Evolutionary conservation across 257 asterid genomes (phyloP).

Genomic region (Solanum pennellii): DNA sequence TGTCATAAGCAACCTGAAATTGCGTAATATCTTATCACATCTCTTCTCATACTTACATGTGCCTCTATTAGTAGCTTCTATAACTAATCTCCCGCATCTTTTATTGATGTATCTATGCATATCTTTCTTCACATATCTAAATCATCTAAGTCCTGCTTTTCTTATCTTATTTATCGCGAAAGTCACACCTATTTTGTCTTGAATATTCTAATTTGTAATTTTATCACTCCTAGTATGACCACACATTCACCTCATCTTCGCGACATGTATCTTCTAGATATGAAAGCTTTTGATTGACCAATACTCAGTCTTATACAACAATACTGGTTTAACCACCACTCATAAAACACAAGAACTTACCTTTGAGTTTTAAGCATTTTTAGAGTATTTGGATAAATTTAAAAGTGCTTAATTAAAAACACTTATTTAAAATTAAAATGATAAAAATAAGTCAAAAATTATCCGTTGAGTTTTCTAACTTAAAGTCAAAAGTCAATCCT

Average conservation of each 20-base stretch:
- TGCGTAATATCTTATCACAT: background rate
- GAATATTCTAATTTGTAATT: too few relatives aligned
- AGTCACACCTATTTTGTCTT: background rate
- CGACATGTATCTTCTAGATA: too few relatives aligned
- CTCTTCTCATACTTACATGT: too few relatives aligned
- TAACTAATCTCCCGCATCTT: background rate
- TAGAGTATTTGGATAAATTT: too few relatives aligned
- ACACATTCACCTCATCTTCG: too few relatives aligned
- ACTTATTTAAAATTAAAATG: background rate
- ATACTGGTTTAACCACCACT: background rate
- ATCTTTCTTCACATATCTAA: background rate
- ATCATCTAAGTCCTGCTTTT: background rate
- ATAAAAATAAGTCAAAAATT: too few relatives aligned
- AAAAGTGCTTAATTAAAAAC: background rate
- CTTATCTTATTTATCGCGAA: too few relatives aligned
- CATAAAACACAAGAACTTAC: background rate
- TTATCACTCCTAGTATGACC: too few relatives aligned
- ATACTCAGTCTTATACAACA: background rate
- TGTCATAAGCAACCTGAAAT: too few relatives aligned
- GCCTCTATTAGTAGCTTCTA: background rate
- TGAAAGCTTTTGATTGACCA: background rate
- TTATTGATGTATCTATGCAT: too few relatives aligned
- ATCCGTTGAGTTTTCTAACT: too few relatives aligned
- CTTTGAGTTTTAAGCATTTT: background rate
- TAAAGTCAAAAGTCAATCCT: background rate